Conservation (phyloP, 306 rosid genomes). For the Vachellia pachyceras region DNA sequence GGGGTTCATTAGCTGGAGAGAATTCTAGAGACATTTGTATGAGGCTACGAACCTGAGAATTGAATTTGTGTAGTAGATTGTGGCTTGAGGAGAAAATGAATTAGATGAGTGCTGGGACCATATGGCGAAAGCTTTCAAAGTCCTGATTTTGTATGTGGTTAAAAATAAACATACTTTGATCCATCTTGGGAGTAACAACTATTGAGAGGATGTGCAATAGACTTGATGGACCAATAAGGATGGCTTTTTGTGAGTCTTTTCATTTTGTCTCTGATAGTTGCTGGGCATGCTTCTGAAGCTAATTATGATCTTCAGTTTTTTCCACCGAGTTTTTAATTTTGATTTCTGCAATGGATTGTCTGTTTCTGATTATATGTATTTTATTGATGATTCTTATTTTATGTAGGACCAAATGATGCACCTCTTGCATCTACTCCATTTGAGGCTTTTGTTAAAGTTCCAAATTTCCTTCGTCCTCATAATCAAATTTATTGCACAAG, state of each 20-base stretch:
- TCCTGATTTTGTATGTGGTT: background rate
- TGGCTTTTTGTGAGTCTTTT: background rate
- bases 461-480: constrained; percentile 86
- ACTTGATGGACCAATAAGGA: background rate
- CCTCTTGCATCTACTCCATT: constrained; percentile 97
- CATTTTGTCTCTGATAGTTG: background rate
- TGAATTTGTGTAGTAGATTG: background rate
- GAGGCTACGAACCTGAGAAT: background rate
- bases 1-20: background rate
- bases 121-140: background rate
- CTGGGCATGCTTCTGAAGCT: constrained; percentile 23
- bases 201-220: background rate
- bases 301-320: constrained; percentile 21
- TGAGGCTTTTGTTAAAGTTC: constrained; percentile 98
- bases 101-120: background rate
- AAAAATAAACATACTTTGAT: background rate
- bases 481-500: constrained; percentile 97
- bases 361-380: constrained; percentile 11
- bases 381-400: constrained; percentile 16
- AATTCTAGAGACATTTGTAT: background rate
- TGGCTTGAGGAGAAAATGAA: background rate
- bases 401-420: constrained; percentile 92
- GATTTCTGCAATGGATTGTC: constrained; percentile 26
- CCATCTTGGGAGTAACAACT: constrained; percentile 13
- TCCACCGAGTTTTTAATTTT: constrained; percentile 31